Base-by-base conservation (phyloP, 768 basidiomycete species). In the Hemileccinum rubropunctum region DNA sequence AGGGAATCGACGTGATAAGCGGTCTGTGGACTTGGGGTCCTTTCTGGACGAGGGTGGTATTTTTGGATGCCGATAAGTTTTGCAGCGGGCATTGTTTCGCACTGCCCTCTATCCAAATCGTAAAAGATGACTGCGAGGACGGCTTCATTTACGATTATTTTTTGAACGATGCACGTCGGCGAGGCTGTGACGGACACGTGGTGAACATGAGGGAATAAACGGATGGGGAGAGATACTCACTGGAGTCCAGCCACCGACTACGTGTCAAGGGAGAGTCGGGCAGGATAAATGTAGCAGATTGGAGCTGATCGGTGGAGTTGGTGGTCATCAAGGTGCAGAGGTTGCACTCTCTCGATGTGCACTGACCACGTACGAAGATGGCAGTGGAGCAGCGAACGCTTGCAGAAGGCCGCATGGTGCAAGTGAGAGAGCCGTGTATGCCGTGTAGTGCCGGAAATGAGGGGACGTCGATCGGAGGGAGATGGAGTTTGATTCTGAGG, bases 211-310 rank as follows among this genome's bases (percentile, higher is more conserved):
- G 64, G 62, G 28, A 17, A 39, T 44, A 7, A 17, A 30, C 42
- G 40, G 40, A 51, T 32, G 51, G 42, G 23, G 40, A 36, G 42
- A 51, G 48, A 41, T 50, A 77, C 86, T 66, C 62, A 88, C 86
- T 69, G 53, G 77, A 66, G 62, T 85, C 83, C 54, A 85, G 73
- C 87, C 86, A 86, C 51, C 84, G 78, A 66, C 86, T 86, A 51
- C 80, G 73, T 59, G 65, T 80, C 42, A 91, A 71, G 14, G 74
- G 66, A 18, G 86, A 87, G 52, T 88, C 86, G 37, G 88, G 86
- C 42, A 90, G 71, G 48, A 76, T 66, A 45, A 80, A 77, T 54
- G 79, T 76, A 2, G 79, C 73, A 37, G 71, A 75, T 45, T 80
- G 76, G 53, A 78, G 63, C 14, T 61, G 51, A 45, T 77, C 74